A percentile compares a stretch with the other conserved stretches of the same genome.
phyloP scores from a whole-genome alignment of 2,329 filamentous ascomycete genomes.

The Paraconiothyrium sp. region DNA sequence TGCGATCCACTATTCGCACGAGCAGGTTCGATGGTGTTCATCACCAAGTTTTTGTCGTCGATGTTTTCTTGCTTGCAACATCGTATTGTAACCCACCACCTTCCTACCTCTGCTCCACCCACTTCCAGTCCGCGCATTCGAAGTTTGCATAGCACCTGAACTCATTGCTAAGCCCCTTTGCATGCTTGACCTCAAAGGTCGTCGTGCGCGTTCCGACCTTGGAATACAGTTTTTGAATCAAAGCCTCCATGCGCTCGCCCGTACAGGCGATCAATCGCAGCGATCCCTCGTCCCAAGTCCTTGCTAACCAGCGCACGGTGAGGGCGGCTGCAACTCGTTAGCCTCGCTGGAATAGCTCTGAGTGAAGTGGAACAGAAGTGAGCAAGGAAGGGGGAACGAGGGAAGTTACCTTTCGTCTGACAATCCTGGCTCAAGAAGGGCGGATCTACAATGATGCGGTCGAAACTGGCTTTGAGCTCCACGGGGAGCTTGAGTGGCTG shows the following conservation, averaged over 20 bases:
- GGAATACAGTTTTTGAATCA: slow-evolving; percentile 74
- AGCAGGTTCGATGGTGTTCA: too few species aligned
- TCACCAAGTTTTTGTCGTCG: too few species aligned
- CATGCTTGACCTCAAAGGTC: slow-evolving; percentile 73
- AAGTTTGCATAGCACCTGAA: slow-evolving; percentile 85
- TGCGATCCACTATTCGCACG: too few species aligned
- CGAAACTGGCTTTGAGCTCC: slow-evolving; percentile 69
- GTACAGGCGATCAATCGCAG: slow-evolving; percentile 72
- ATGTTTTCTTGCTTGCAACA: too few species aligned
- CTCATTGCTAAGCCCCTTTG: slow-evolving; percentile 80
- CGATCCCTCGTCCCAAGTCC: slow-evolving; percentile 51
- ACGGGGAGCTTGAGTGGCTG: slow-evolving; percentile 72
- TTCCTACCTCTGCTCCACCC: slow-evolving; percentile 22
- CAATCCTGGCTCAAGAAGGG: slow-evolving; percentile 84
- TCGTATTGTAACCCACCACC: too few species aligned
- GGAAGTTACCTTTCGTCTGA: slow-evolving; percentile 73
- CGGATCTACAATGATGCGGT: slow-evolving; percentile 78
- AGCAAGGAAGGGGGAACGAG: too few species aligned
- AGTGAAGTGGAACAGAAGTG: too few species aligned
- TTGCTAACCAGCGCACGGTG: slow-evolving; percentile 77
- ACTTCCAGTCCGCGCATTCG: slow-evolving; percentile 63
- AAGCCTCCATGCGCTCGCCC: slow-evolving; percentile 75
- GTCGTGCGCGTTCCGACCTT: slow-evolving; percentile 71
- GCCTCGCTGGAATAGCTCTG: not conserved
- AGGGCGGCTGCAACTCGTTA: slow-evolving; percentile 66